These are phyloP conservation scores for Paxillus involutus DNA, from an alignment of 768 basidiomycete species.

Conservation along the genomic window DNA sequence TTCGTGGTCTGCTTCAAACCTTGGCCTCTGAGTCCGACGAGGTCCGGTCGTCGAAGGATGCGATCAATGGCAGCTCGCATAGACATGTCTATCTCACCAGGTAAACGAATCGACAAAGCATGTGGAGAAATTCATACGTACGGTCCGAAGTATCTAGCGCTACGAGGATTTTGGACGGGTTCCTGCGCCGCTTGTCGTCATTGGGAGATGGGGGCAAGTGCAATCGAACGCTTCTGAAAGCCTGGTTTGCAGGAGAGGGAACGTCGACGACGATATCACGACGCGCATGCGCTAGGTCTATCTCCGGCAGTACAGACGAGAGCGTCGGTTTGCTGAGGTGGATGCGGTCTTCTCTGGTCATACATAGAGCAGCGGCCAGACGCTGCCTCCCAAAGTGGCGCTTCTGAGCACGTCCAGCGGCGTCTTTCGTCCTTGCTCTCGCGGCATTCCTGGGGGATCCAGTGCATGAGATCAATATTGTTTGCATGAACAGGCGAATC, in stretches of 20 bases:
- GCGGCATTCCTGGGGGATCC: conserved; percentile 49
- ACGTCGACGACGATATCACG: background rate
- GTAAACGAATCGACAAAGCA: conserved; percentile 4
- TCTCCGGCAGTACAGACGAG: conserved; percentile 18
- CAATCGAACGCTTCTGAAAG: conserved; percentile 3
- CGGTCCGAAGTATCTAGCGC: conserved; percentile 28
- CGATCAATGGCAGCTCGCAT: conserved; percentile 30
- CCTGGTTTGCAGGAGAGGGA: background rate
- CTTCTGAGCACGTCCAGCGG: conserved; percentile 53
- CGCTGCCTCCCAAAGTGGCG: conserved; percentile 61
- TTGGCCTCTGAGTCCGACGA: conserved; percentile 18
- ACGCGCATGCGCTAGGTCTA: conserved; percentile 28
- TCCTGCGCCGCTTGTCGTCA: conserved; percentile 7
- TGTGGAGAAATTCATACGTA: conserved; percentile 13
- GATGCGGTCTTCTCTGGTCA: conserved; percentile 8
- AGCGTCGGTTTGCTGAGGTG: conserved; percentile 1
- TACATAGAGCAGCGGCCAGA: conserved; percentile 45
- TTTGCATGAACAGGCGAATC: conserved; percentile 1
- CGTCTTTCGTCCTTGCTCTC: conserved; percentile 57
- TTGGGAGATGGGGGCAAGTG: background rate
- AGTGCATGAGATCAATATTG: background rate
- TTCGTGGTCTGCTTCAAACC: background rate
- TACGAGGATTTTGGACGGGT: conserved; percentile 23
- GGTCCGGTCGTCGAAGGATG: conserved; percentile 24
- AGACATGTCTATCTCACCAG: conserved; percentile 19